Conservation (phyloP, 2,329 filamentous ascomycete genomes). For the Chalaropsis ovoidea region DNA sequence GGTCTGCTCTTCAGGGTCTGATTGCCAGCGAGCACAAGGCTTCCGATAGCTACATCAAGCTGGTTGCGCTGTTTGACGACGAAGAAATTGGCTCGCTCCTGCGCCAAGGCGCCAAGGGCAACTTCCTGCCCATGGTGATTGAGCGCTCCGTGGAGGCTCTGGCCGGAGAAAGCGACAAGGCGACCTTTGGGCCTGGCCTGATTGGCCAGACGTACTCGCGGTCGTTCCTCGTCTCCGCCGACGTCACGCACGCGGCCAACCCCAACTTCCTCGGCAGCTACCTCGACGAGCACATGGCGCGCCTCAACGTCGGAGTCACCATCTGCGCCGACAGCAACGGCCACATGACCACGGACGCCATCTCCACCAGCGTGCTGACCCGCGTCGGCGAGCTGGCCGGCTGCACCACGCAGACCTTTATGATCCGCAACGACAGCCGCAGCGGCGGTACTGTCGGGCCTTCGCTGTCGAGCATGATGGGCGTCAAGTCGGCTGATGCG, state of each 20-base stretch:
- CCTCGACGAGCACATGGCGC: constrained; percentile 73
- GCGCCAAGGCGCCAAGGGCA: constrained; percentile 79
- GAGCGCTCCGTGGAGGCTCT: constrained; percentile 68
- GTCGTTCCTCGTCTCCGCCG: constrained; percentile 83
- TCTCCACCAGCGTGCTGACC: constrained; percentile 71
- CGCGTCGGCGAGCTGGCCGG: constrained; percentile 65
- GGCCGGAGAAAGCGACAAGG: constrained; percentile 38
- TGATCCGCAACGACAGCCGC: constrained; percentile 85
- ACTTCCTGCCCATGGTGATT: constrained; percentile 73
- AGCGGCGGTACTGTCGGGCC: constrained; percentile 93
- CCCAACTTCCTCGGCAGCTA: constrained; percentile 85
- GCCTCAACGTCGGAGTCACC: constrained; percentile 77
- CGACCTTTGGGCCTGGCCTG: constrained; percentile 47
- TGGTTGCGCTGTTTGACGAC: constrained; percentile 91
- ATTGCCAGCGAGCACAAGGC: constrained; percentile 53
- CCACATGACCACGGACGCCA: constrained; percentile 89
- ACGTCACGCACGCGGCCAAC: constrained; percentile 89
- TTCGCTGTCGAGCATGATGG: constrained; percentile 70
- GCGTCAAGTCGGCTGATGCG: constrained; percentile 73
- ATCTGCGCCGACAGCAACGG: constrained; percentile 78
- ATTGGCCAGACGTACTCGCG: constrained; percentile 77
- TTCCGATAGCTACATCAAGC: constrained; percentile 62
- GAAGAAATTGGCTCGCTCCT: constrained; percentile 91
- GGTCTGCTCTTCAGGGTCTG: constrained; percentile 76
- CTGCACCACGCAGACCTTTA: constrained; percentile 71